Percentiles rank a stretch among this genome's conserved stretches.
These are phyloP conservation scores for Coemansia sp. DNA, from an alignment of 192 early-diverging fungal genomes.

Conservation along the genomic window DNA sequence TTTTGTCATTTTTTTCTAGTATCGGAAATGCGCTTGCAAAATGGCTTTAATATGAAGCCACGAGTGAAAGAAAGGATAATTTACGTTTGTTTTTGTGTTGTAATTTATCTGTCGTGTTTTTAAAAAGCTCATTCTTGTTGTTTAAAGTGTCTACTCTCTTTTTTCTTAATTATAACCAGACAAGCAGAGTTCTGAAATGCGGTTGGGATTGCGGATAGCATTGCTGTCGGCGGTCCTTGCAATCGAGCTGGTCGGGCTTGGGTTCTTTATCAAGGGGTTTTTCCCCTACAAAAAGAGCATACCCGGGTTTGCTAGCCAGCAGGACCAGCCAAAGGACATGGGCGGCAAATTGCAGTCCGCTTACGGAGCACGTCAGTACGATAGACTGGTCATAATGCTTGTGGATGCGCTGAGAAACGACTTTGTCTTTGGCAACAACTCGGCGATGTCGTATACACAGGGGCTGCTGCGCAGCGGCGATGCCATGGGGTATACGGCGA, in stretches of 20 bases:
- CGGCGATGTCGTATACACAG: conserved; percentile 65
- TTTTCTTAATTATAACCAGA: background rate
- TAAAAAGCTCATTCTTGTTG: background rate
- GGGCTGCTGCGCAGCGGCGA: conserved; percentile 50
- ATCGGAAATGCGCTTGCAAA: no score
- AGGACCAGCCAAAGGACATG: conserved; percentile 27
- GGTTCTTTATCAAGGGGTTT: conserved; percentile 69
- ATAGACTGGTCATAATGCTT: conserved; percentile 67
- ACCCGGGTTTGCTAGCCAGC: conserved; percentile 58
- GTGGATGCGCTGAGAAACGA: conserved; percentile 77
- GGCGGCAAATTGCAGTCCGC: background rate
- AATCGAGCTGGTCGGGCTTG: conserved; percentile 63
- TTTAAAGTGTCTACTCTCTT: background rate
- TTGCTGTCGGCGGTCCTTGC: conserved; percentile 21
- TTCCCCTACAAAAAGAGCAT: conserved; percentile 77
- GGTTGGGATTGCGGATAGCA: conserved; percentile 17
- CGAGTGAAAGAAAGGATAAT: no score
- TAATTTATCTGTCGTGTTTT: no score
- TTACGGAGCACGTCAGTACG: conserved; percentile 24
- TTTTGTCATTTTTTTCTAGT: background rate
- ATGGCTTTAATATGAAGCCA: no score
- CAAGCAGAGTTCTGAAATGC: conserved; percentile 3
- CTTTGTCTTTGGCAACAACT: conserved; percentile 68
- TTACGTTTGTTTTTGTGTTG: no score
- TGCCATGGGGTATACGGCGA: conserved; percentile 51